These are phyloP conservation scores for Ajuga chamaepitys DNA, from an alignment of 257 asterid genomes.

Conservation along the genomic window DNA sequence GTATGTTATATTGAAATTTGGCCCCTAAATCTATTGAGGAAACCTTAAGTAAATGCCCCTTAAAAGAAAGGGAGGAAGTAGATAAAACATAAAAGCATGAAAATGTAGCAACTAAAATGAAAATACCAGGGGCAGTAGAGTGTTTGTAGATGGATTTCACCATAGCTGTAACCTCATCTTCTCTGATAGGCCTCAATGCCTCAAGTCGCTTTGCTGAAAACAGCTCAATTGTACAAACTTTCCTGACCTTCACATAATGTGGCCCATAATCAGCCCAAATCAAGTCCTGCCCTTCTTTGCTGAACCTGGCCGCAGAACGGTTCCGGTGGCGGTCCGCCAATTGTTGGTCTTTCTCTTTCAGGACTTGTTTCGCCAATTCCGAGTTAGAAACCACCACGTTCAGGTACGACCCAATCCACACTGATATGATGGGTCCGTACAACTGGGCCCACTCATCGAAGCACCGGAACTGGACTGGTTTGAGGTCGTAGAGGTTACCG, in stretches of 20 bases:
- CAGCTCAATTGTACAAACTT: constrained; percentile 26
- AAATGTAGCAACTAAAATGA: neutral
- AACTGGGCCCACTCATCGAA: constrained; percentile 61
- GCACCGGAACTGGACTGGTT: constrained; percentile 72
- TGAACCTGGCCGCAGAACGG: constrained; percentile 47
- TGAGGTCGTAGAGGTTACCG: constrained; percentile 69
- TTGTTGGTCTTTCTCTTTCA: constrained; percentile 77
- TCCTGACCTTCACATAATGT: constrained; percentile 63
- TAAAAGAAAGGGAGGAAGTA: too few species aligned
- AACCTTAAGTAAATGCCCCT: too few species aligned
- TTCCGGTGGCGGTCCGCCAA: constrained; percentile 70
- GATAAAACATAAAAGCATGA: too few species aligned
- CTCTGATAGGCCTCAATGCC: constrained; percentile 13
- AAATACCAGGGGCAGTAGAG: constrained; percentile 10
- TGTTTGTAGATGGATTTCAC: constrained; percentile 10
- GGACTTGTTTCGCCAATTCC: constrained; percentile 57
- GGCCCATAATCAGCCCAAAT: constrained; percentile 49
- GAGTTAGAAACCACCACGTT: constrained; percentile 55
- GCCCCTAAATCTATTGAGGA: too few species aligned
- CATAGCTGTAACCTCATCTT: constrained; percentile 24
- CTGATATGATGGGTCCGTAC: constrained; percentile 47
- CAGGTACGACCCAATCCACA: constrained; percentile 42
- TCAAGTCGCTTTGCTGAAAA: constrained; percentile 12
- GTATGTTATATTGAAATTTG: too few species aligned
- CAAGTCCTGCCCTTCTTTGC: constrained; percentile 46